phyloP scores from a whole-genome alignment of 495 filamentous ascomycete genomes.

The Monascus purpureus region DNA sequence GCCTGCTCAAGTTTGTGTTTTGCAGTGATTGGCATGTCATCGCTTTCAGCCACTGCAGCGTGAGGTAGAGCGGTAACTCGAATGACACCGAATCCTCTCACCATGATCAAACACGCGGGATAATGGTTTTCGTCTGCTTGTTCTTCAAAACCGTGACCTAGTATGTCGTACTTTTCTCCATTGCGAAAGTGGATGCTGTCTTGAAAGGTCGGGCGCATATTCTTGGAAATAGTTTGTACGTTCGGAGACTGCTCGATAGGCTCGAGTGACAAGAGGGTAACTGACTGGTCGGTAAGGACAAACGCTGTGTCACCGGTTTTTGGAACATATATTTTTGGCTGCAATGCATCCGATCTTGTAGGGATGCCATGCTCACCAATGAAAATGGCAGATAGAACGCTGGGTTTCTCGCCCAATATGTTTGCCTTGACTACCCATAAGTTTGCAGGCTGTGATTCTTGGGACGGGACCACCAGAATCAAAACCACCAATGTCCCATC shows the following conservation, averaged over 20 bases:
- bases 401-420: slow-evolving; percentile 12
- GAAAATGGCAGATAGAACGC: slow-evolving; percentile 16
- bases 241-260: slow-evolving; percentile 46
- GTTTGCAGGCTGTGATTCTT: slow-evolving; percentile 7
- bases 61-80: slow-evolving; percentile 40
- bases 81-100: slow-evolving; percentile 69
- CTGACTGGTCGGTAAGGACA: slow-evolving; percentile 58
- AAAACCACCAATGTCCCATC: slow-evolving; percentile 20
- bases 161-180: slow-evolving; percentile 36
- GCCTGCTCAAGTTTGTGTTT: slow-evolving; percentile 89
- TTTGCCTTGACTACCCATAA: slow-evolving; percentile 17
- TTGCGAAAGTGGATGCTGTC: slow-evolving; percentile 72
- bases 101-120: slow-evolving; percentile 55
- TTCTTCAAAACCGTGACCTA: slow-evolving; percentile 32
- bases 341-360: slow-evolving; percentile 21
- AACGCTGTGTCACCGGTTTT: slow-evolving; percentile 68
- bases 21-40: slow-evolving; percentile 44
- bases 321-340: slow-evolving; percentile 64
- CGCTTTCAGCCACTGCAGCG: slow-evolving; percentile 12
- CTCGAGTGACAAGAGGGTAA: slow-evolving; percentile 60
- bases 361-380: slow-evolving; percentile 14
- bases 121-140: slow-evolving; percentile 24
- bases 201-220: slow-evolving; percentile 50
- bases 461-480: slow-evolving; percentile 14
- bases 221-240: slow-evolving; percentile 48